Conservation (phyloP, 179 eudicot species). For the Beta macrorhiza region DNA sequence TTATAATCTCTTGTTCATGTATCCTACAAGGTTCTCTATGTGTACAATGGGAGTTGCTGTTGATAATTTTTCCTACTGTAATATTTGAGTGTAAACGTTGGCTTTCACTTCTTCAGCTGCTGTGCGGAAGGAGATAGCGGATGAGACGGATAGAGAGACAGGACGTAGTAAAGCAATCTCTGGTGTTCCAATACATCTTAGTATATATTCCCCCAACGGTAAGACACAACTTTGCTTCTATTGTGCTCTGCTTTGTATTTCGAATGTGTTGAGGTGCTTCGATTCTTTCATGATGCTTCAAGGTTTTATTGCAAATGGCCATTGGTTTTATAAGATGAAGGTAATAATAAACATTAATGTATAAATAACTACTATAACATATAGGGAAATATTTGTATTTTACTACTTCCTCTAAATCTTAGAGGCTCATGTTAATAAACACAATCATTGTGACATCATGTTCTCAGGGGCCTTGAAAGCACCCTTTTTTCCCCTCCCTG, state of each 20-base stretch:
- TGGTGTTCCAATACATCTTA: conserved; percentile 89
- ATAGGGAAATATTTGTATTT: too few species aligned
- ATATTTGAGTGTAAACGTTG: conserved; percentile 15
- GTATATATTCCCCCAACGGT: conserved; percentile 95
- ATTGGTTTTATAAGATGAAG: too few species aligned
- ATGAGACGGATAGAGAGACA: conserved; percentile 98
- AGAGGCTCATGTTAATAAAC: too few species aligned
- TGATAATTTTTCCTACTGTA: neutral
- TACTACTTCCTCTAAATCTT: too few species aligned
- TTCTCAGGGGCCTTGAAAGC: too few species aligned
- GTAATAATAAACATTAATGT: too few species aligned
- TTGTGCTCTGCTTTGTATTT: neutral
- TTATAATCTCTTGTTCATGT: neutral
- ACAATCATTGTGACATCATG: too few species aligned
- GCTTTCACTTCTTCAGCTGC: conserved; percentile 56
- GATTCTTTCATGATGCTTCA: too few species aligned
- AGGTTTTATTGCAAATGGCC: too few species aligned
- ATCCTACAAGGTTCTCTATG: neutral
- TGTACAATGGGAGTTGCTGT: neutral
- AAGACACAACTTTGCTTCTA: conserved; percentile 24
- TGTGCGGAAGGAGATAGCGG: conserved; percentile 93
- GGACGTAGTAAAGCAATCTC: conserved; percentile 85
- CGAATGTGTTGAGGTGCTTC: neutral
- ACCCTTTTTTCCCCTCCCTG: too few species aligned
- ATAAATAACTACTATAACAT: too few species aligned